These are phyloP conservation scores for Trichoderma sp. DNA, from an alignment of 2,329 filamentous ascomycete species.

Conservation along the genomic window DNA sequence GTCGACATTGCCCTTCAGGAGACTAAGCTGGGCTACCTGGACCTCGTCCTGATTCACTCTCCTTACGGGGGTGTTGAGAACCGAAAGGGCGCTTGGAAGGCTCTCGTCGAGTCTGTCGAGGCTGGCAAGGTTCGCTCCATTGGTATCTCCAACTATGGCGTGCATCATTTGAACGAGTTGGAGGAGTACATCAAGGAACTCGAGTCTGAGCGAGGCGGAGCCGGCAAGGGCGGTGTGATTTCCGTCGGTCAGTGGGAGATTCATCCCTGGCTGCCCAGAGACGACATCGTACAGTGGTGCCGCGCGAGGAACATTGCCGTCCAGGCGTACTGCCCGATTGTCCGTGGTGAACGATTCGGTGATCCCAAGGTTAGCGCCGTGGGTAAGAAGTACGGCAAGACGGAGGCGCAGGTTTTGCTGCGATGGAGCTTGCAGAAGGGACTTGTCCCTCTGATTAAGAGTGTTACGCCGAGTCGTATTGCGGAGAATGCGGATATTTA, in stretches of 20 bases:
- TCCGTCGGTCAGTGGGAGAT: slow-evolving; percentile 87
- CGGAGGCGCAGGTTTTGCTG: slow-evolving; percentile 74
- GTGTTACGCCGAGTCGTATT: slow-evolving; percentile 67
- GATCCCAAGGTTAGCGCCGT: slow-evolving; percentile 66
- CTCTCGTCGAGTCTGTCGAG: slow-evolving; percentile 63
- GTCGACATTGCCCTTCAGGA: slow-evolving; percentile 64
- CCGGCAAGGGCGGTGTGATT: slow-evolving; percentile 69
- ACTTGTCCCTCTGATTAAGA: slow-evolving; percentile 73
- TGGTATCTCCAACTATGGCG: slow-evolving; percentile 66
- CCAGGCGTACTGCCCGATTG: slow-evolving; percentile 64
- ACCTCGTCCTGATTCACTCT: slow-evolving; percentile 64
- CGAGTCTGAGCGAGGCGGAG: slow-evolving; percentile 60
- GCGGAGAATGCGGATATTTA: slow-evolving; percentile 60
- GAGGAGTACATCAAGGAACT: slow-evolving; percentile 61
- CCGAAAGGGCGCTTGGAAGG: slow-evolving; percentile 62
- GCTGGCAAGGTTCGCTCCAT: slow-evolving; percentile 62
- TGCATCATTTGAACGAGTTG: slow-evolving; percentile 63
- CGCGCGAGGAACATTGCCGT: slow-evolving; percentile 61
- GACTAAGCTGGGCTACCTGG: slow-evolving; percentile 65
- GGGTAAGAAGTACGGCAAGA: slow-evolving; percentile 71
- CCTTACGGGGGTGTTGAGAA: slow-evolving; percentile 58
- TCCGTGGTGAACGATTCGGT: slow-evolving; percentile 68
- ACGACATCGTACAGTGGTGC: slow-evolving; percentile 80
- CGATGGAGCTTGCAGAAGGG: slow-evolving; percentile 83
- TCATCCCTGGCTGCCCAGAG: slow-evolving; percentile 82